phyloP scores from a whole-genome alignment of 2,329 filamentous ascomycete species.

The Curvularia lunata region DNA sequence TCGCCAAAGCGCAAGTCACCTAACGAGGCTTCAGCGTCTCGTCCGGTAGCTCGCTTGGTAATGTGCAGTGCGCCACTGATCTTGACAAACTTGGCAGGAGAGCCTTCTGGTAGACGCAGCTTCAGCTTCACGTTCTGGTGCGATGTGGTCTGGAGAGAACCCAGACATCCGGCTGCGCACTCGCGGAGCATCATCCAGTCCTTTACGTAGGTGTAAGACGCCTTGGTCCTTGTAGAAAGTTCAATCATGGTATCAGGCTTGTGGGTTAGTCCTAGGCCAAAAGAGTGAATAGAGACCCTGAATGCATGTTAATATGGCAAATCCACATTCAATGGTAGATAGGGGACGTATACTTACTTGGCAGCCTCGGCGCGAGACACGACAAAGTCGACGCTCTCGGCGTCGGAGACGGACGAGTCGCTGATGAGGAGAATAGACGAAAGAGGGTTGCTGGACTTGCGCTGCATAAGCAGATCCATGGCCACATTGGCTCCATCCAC shows the following conservation, averaged over 20 bases:
- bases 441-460: constrained; percentile 93
- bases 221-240: constrained; percentile 91
- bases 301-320: constrained; percentile 25
- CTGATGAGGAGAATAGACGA: constrained; percentile 96
- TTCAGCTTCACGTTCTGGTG: constrained; percentile 98
- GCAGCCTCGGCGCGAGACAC: constrained; percentile 95
- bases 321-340: too few relatives aligned
- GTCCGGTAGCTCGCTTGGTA: constrained; percentile 92
- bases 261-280: constrained; percentile 93
- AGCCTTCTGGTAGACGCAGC: constrained; percentile 91
- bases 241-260: constrained; percentile 99
- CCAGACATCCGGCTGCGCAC: constrained; percentile 90
- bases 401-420: constrained; percentile 92
- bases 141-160: constrained; percentile 90
- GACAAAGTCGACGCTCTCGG: constrained; percentile 96
- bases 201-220: constrained; percentile 97
- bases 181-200: constrained; percentile 99
- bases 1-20: constrained; percentile 95
- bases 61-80: constrained; percentile 96
- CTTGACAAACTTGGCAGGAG: constrained; percentile 97
- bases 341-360: constrained; percentile 67
- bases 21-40: constrained; percentile 89
- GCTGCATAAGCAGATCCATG: constrained; percentile 98
- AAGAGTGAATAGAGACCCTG: constrained; percentile 93
- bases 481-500: constrained; percentile 97